Base-by-base conservation (phyloP, 2,329 filamentous ascomycete genomes). In the Juglanconis oblonga region DNA sequence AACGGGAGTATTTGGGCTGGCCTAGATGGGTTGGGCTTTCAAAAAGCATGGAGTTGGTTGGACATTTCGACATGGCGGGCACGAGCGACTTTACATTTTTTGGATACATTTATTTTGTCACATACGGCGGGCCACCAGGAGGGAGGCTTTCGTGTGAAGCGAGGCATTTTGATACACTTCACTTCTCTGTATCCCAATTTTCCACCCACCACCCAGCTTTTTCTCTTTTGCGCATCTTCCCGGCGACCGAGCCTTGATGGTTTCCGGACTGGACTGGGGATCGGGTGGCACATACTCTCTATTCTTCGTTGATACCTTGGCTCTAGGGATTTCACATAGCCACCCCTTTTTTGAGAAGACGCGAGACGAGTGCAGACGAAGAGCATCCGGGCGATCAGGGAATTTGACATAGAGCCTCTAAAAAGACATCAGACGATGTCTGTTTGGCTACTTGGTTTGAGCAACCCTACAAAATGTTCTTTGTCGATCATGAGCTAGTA, bases 281-380 rank as follows among this genome's bases (percentile, higher is more conserved):
- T 11, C 45, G 24, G 31, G 8, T 3, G 3, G 29, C 13, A 24
- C 38, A 6, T 42, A 54, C 13, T 36, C 9, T 36, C 44, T 55
- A 45, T 11, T 40, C 42, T 56, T 53, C 17, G 52, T 54, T 51
- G 61, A 62, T 61, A 62, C 61, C 50, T 62, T 42, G 54, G 50
- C 44, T 45, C 48, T 51, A 14, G 48, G 40, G 42, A 35, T 17
- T 36, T 57, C 42, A 36, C 29, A 40, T 45, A 32, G 58, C 47
- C 48, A 48, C 32, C 36, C 45, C 36, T 33, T 44, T 44, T 50
- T 31, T 50, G 14, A 33, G 36, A 7, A 5, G 11, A 17, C 17
- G 9, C 11, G 10, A n/a, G 17, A 45, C 11, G n/a, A 8, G 33
- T 24, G 52, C 3, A 9, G 32, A 6, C 45, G 14, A 8, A 13